phyloP scores from a whole-genome alignment of 208 protist genomes.

The Crithidia sp. region DNA sequence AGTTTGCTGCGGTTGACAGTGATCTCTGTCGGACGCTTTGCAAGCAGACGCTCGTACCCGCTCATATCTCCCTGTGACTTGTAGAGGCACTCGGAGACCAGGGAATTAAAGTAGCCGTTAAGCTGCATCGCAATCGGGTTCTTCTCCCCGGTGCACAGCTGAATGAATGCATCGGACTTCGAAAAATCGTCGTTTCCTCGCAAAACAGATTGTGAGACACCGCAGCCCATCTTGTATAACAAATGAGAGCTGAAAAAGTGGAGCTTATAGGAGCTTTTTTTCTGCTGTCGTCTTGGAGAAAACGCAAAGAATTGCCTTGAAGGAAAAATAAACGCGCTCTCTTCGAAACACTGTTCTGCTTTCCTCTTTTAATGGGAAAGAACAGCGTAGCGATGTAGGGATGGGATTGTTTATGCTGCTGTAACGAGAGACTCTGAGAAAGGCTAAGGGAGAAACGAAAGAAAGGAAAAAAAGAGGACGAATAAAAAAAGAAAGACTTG shows the following conservation, averaged over 20 bases:
- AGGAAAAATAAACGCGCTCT: too few relatives aligned
- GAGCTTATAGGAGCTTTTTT: too few relatives aligned
- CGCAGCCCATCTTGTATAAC: conserved; percentile 12
- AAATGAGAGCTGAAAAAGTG: not conserved
- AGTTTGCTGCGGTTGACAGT: conserved; percentile 22
- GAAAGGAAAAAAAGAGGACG: too few relatives aligned
- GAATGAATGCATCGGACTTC: conserved; percentile 26
- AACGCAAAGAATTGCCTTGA: not conserved
- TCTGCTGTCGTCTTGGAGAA: not conserved
- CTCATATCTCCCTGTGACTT: conserved; percentile 26
- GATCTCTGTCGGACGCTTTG: conserved; percentile 17
- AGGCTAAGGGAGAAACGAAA: too few relatives aligned
- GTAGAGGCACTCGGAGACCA: conserved; percentile 33
- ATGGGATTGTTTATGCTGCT: too few relatives aligned
- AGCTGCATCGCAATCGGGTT: conserved; percentile 24
- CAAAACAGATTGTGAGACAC: conserved; percentile 18
- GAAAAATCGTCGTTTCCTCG: conserved; percentile 19
- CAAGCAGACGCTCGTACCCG: conserved; percentile 25
- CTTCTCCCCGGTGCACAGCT: conserved; percentile 18
- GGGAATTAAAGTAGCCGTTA: conserved; percentile 28
- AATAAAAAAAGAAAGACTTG: too few relatives aligned
- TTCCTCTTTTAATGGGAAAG: too few relatives aligned
- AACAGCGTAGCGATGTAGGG: too few relatives aligned
- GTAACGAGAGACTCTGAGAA: too few relatives aligned
- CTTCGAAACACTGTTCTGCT: too few relatives aligned